A percentile compares a stretch with the other conserved stretches of the same genome.
phyloP scores from a whole-genome alignment of 306 rosid species.

The Fagus crenata region DNA sequence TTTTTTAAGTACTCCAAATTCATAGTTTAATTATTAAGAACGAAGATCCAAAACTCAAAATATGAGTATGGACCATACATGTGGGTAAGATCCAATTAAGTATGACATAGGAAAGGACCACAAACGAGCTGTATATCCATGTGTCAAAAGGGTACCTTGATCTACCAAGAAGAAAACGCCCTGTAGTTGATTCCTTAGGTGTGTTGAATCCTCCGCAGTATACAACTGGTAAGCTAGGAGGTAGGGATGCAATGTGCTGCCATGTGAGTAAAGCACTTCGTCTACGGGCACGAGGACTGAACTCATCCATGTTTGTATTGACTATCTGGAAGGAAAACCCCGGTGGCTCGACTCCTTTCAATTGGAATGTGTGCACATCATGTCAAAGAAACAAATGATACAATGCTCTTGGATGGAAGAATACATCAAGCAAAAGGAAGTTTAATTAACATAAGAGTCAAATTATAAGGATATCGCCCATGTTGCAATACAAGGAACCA shows the following conservation, averaged over 20 bases:
- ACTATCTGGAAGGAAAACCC: conserved; percentile 96
- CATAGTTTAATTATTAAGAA: background rate
- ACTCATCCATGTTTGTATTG: conserved; percentile 84
- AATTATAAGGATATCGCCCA: conserved; percentile 92
- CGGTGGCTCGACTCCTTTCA: conserved; percentile 95
- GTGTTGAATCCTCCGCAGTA: conserved; percentile 98
- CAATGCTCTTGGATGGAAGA: conserved; percentile 21
- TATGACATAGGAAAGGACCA: conserved; percentile 1
- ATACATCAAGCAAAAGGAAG: conserved; percentile 17
- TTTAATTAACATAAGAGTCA: conserved; percentile 18
- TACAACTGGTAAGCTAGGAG: conserved; percentile 90
- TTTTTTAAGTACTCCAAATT: background rate
- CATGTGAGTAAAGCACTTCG: conserved; percentile 97
- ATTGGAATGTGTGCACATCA: conserved; percentile 98
- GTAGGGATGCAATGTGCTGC: conserved; percentile 99
- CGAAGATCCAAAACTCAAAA: conserved; percentile 4
- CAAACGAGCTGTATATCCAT: conserved; percentile 11
- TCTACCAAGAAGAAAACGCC: conserved; percentile 96
- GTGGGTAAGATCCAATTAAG: background rate
- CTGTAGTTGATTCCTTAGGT: conserved; percentile 94
- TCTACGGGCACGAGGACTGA: conserved; percentile 88
- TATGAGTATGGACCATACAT: conserved; percentile 15
- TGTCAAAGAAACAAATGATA: conserved; percentile 68
- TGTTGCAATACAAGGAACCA: conserved; percentile 85
- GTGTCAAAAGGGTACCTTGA: conserved; percentile 57